Conservation (phyloP, 1,284 basidiomycete species). For the Calocybe gambosa region DNA sequence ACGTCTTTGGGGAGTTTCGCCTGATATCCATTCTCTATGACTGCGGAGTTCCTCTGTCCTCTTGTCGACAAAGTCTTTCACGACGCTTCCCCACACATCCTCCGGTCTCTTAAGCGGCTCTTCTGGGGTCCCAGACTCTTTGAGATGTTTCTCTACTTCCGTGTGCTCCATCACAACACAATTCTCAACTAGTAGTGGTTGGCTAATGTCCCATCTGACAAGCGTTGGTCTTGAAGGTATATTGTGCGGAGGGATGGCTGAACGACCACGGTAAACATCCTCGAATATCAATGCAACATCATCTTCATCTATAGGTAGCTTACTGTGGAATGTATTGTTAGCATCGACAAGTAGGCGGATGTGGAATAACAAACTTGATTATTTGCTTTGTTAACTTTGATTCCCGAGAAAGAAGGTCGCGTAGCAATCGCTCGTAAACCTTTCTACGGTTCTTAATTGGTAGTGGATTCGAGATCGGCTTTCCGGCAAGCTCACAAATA, state of each 20-base stretch:
- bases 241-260: constrained; percentile 68
- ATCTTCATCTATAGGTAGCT: constrained; percentile 72
- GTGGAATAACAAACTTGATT: constrained; percentile 38
- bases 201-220: constrained; percentile 72
- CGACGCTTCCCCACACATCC: constrained; percentile 64
- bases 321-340: constrained; percentile 35
- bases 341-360: neutral
- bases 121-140: constrained; percentile 35
- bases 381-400: constrained; percentile 51
- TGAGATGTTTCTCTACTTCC: constrained; percentile 68
- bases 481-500: constrained; percentile 76
- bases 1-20: constrained; percentile 4
- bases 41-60: constrained; percentile 45
- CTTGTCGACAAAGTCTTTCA: constrained; percentile 47
- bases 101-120: constrained; percentile 31
- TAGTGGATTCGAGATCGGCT: constrained; percentile 76
- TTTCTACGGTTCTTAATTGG: constrained; percentile 82
- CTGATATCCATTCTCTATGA: constrained; percentile 41
- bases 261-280: constrained; percentile 79
- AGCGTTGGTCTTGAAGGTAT: constrained; percentile 68
- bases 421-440: constrained; percentile 76
- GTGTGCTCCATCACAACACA: constrained; percentile 73
- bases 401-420: constrained; percentile 71
- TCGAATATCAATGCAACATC: constrained; percentile 84
- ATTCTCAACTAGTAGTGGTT: constrained; percentile 67